Evolutionary conservation across 495 filamentous ascomycete genomes (phyloP).

Genomic region (Stereocaulon alpinum): DNA sequence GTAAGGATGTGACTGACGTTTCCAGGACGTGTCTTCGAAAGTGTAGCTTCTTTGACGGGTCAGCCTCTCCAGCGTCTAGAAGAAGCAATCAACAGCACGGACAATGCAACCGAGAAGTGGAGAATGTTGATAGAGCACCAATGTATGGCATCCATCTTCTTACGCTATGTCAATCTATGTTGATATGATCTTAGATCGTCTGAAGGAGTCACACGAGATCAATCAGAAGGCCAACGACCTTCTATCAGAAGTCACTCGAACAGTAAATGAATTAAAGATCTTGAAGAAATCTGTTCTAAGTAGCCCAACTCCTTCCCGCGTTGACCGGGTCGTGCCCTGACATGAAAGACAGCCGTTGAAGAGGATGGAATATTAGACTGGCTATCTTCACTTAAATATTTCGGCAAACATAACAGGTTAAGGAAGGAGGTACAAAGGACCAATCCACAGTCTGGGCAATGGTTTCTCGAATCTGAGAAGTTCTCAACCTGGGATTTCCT

Average conservation of each 20-base stretch:
- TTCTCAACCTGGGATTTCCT: conserved; percentile 3
- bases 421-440: not conserved
- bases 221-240: not conserved
- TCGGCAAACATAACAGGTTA: conserved; percentile 1
- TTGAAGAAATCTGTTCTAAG: not conserved
- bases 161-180: not conserved
- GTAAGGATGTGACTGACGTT: not conserved
- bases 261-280: not conserved
- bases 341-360: not conserved
- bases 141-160: not conserved
- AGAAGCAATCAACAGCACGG: not conserved
- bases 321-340: not conserved
- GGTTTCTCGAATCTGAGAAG: not conserved
- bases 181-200: not conserved
- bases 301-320: not conserved
- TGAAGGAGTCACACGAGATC: not conserved
- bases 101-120: not conserved
- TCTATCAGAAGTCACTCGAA: not conserved
- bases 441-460: not conserved
- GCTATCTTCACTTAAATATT: not conserved
- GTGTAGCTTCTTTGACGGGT: conserved; percentile 1
- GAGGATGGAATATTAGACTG: conserved; percentile 6
- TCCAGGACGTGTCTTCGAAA: not conserved
- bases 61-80: conserved; percentile 4
- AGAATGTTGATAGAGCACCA: conserved; percentile 5